These are phyloP conservation scores for Cryoendolithus antarcticus DNA, from an alignment of 2,329 filamentous ascomycete genomes.

Conservation along the genomic window DNA sequence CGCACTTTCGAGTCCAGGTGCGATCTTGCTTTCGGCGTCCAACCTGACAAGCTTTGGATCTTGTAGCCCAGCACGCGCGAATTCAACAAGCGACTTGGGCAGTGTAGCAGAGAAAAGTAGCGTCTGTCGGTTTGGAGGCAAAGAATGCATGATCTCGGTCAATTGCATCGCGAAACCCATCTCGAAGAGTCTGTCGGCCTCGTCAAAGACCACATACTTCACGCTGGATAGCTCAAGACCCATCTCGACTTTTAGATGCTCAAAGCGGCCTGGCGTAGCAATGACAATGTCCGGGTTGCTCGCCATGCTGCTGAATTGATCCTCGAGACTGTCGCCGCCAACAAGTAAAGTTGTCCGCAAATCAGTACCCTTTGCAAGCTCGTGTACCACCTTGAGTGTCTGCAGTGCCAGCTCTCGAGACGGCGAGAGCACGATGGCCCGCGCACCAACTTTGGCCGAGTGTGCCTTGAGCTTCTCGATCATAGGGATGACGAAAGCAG, in stretches of 20 bases:
- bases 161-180: constrained; percentile 96
- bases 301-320: constrained; percentile 87
- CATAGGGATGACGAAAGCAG: constrained; percentile 97
- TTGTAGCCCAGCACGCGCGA: constrained; percentile 82
- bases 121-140: constrained; percentile 80
- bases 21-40: constrained; percentile 91
- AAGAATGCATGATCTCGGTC: constrained; percentile 79
- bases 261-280: constrained; percentile 87
- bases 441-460: constrained; percentile 71
- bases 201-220: constrained; percentile 91
- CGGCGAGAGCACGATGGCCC: constrained; percentile 80
- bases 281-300: constrained; percentile 95
- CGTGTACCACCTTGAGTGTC: constrained; percentile 95
- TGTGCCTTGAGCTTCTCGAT: constrained; percentile 85
- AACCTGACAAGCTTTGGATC: constrained; percentile 82
- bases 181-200: constrained; percentile 92
- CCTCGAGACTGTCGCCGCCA: constrained; percentile 89
- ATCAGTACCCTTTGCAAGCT: constrained; percentile 81
- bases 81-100: constrained; percentile 88
- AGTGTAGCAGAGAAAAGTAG: constrained; percentile 90
- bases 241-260: constrained; percentile 98
- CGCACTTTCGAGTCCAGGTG: constrained; percentile 85
- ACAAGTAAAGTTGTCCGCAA: constrained; percentile 78
- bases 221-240: constrained; percentile 78
- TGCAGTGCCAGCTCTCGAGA: constrained; percentile 91